Evolutionary conservation across 352 stramenopile genomes (phyloP).

Genomic region (Pythium sp.): DNA sequence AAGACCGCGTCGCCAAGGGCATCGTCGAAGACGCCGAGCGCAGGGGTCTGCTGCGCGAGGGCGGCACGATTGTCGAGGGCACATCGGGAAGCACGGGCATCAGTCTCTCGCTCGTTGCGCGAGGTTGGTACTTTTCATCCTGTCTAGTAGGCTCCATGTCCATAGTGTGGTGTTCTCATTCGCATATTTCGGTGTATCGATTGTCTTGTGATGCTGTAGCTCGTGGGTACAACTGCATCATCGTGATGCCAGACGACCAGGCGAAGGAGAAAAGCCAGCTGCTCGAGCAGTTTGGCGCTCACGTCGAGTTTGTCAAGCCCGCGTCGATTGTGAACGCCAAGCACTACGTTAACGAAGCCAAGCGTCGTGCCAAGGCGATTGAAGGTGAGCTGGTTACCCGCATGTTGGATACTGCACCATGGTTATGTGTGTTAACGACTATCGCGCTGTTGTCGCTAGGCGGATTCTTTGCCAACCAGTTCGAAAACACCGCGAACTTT

Average conservation of each 20-base stretch:
- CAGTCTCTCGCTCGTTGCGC: conserved; percentile 92
- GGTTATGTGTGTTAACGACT: background rate
- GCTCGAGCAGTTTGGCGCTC: conserved; percentile 80
- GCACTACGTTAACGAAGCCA: conserved; percentile 98
- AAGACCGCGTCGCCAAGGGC: conserved; percentile 94
- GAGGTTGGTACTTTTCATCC: conserved; percentile 32
- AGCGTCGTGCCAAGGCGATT: conserved; percentile 77
- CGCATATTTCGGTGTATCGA: background rate
- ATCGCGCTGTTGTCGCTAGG: conserved; percentile 28
- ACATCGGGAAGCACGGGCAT: conserved; percentile 98
- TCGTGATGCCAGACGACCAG: conserved; percentile 98
- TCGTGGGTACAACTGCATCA: conserved; percentile 93
- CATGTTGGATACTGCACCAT: background rate
- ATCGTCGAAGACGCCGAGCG: conserved; percentile 95
- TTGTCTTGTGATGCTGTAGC: conserved; percentile 31
- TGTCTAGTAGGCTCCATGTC: background rate
- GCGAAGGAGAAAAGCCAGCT: conserved; percentile 89
- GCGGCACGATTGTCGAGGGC: conserved; percentile 96
- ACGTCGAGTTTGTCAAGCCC: conserved; percentile 87
- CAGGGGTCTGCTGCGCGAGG: conserved; percentile 78
- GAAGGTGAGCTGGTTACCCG: conserved; percentile 39
- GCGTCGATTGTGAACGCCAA: conserved; percentile 97
- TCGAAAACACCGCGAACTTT: conserved; percentile 97
- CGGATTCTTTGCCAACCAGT: conserved; percentile 97
- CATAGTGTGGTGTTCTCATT: background rate